Base-by-base conservation (phyloP, 1,284 basidiomycete species). In the Cronartium quercuum region DNA sequence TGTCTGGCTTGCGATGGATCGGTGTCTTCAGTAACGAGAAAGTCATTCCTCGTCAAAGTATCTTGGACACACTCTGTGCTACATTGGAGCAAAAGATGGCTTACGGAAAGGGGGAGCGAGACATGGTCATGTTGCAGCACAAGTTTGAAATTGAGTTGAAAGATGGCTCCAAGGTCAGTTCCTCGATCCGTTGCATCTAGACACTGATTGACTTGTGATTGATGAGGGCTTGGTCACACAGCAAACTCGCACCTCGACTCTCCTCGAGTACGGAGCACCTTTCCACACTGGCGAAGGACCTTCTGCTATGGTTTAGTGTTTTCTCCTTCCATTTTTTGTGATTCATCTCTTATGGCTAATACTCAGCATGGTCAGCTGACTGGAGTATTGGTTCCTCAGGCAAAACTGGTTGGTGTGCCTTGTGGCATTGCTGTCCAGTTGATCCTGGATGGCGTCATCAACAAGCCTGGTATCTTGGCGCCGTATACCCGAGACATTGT, bases 61-160 rank as follows among this genome's bases (percentile, higher is more conserved):
- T 95, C 78, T 88, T 99, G 78, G 94, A 97, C 84, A 94, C 96
- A 24, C 89, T 99, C 77, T 96, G 94, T 81, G 92, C 88, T 1
- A 89, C 87, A 40, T 87, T 98, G 67, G 94, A 98, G 85, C 86
- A 85, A 78, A 87, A 96, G 82, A 97, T 96, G 90, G 87, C 89
- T 82, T 98, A 97, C 84, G 90, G 89, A 77, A 84, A 86, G 63
- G 92, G 92, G 77, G 94, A 98, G 84, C 89, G 93, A 24, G 95
- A 98, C 83, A 88, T 98, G 78, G 92, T 98, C 78, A 92, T 97
- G 88, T 88, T 98, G 68, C 94, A 98, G 84, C 95, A 98, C 87
- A 95, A 94, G 84, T 96, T 97, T 81, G 84, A 91, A 79, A 89
- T 96, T 62, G 87, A 92, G 81, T 91, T 90, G 87, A 85, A 86